These are phyloP conservation scores for Irpex sp. DNA, from an alignment of 1,284 basidiomycete genomes.

Conservation along the genomic window DNA sequence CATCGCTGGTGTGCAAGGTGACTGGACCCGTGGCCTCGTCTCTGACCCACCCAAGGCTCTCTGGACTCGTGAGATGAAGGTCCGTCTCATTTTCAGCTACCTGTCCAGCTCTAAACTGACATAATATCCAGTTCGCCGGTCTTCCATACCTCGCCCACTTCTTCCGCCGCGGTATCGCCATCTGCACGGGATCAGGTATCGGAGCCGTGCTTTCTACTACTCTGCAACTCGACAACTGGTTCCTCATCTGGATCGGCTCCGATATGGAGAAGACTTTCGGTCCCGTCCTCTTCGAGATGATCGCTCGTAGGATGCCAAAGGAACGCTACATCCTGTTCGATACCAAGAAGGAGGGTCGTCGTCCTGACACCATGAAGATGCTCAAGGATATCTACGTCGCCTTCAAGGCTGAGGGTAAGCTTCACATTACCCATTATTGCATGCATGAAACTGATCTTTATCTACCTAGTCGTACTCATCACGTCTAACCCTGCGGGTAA, in stretches of 20 bases:
- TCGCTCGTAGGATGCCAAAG: conserved; percentile 44
- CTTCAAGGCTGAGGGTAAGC: conserved; percentile 34
- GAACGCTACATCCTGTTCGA: conserved; percentile 57
- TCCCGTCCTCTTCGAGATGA: conserved; percentile 33
- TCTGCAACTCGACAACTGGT: conserved; percentile 35
- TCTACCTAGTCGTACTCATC: conserved; percentile 6
- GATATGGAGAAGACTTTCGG: conserved; percentile 35
- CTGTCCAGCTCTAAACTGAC: too few species aligned
- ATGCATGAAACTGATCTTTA: background rate
- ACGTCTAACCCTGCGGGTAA: conserved; percentile 11
- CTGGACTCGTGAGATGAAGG: conserved; percentile 63
- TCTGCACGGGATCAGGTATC: conserved; percentile 36
- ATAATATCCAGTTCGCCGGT: conserved; percentile 27
- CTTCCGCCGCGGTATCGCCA: conserved; percentile 33
- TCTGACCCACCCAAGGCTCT: conserved; percentile 50
- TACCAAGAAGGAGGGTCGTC: conserved; percentile 45
- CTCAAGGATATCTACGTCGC: conserved; percentile 29
- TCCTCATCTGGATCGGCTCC: conserved; percentile 49
- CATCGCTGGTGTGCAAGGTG: conserved; percentile 63
- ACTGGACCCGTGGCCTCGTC: conserved; percentile 57
- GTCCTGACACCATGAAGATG: conserved; percentile 35
- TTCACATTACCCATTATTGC: background rate
- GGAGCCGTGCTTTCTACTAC: conserved; percentile 34
- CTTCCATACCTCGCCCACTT: conserved; percentile 34
- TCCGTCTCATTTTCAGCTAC: conserved; percentile 16